Evolutionary conservation across 2,329 filamentous ascomycete genomes (phyloP).

Genomic region (Colletotrichum sp.): DNA sequence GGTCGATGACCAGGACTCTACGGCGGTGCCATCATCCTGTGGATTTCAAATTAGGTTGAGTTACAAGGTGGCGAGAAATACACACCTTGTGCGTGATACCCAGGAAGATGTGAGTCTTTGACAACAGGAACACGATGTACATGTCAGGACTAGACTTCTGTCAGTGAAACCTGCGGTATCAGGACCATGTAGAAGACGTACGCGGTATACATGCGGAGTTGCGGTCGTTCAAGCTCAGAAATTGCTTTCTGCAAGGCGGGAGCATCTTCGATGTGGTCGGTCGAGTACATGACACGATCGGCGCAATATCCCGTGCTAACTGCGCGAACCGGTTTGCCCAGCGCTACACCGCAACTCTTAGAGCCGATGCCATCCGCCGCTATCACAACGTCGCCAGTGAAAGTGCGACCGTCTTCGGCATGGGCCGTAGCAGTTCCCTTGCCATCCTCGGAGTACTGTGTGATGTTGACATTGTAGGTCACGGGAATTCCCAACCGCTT

Average conservation of each 20-base stretch:
- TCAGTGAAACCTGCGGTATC: neutral
- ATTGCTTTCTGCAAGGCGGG: neutral
- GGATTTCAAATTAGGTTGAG: neutral
- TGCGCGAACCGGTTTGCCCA: neutral
- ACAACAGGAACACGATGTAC: neutral
- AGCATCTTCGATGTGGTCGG: neutral
- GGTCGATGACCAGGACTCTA: neutral
- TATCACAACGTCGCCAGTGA: conserved; percentile 10
- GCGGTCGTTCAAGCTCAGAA: neutral
- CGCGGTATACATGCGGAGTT: neutral
- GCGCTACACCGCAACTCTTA: neutral
- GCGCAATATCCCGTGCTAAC: neutral
- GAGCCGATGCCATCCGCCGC: conserved; percentile 17
- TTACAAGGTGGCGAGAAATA: neutral
- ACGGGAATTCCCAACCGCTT: conserved; percentile 1
- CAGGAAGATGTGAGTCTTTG: neutral
- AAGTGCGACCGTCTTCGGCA: neutral
- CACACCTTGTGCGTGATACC: neutral
- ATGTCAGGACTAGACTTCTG: neutral
- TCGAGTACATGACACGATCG: neutral
- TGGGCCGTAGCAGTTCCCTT: neutral
- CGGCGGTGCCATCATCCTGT: neutral
- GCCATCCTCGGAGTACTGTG: neutral
- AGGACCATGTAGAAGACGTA: neutral
- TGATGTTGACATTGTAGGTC: neutral